phyloP scores from a whole-genome alignment of 169 alveolate genomes.

The Plasmodium gallinaceum region DNA sequence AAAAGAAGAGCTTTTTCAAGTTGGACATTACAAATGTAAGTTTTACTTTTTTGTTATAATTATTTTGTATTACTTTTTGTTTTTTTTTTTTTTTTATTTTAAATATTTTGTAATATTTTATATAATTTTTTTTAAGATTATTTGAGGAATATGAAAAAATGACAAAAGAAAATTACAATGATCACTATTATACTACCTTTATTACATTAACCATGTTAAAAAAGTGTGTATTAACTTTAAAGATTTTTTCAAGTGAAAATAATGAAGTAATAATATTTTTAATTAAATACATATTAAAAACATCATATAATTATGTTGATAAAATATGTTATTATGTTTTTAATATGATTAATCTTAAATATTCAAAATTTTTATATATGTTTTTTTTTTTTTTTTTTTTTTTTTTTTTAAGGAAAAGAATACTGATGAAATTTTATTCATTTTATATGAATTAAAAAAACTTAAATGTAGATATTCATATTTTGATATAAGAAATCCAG shows the following conservation, averaged over 20 bases:
- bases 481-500: constrained; percentile 27
- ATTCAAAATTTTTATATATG: no score
- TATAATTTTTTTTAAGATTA: constrained; percentile 14
- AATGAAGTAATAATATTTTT: constrained; percentile 34
- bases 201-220: constrained; percentile 65
- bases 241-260: constrained; percentile 59
- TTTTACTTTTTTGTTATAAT: background rate
- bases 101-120: background rate
- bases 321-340: background rate
- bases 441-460: constrained; percentile 69
- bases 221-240: constrained; percentile 66
- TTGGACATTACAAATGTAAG: constrained; percentile 75
- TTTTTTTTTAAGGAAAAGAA: constrained; percentile 22
- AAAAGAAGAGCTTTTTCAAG: constrained; percentile 74
- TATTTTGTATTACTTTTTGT: background rate
- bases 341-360: background rate
- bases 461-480: constrained; percentile 59
- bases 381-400: no score
- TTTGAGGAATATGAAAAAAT: constrained; percentile 75
- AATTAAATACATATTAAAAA: background rate
- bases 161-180: constrained; percentile 44
- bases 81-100: background rate
- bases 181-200: constrained; percentile 51
- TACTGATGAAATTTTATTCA: constrained; percentile 66
- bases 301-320: background rate